Base-by-base conservation (phyloP, 192 early-diverging fungal species). In the Glomus cerebriforme region DNA sequence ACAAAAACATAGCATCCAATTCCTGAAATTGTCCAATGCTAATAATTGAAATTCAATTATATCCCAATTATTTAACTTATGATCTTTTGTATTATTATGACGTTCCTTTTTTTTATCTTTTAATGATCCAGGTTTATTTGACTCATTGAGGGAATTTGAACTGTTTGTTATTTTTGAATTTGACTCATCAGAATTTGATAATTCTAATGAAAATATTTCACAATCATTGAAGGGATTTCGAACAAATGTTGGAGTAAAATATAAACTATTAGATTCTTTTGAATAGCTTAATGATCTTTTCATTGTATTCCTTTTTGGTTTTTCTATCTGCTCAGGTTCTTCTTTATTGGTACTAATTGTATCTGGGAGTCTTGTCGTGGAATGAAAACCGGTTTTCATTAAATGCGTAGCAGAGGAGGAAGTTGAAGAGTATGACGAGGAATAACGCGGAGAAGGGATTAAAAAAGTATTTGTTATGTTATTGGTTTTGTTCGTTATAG, bases 1-100 rank as follows among this genome's bases (percentile, higher is more conserved):
- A 59, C 90, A 92, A 83, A 94, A 92, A 75, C 92, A 88, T 29
- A 93, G 79, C 60, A 92, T 84, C 93, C 93, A 94, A 68, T 90
- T 86, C 13, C 88, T 83, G 77, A 90, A 87, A 59, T 80, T 81
- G 29, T 79, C 81, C 22, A 90, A 85, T 8, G 84, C 83, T 8
- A 80, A 29, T 76, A 83, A 80, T 43, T 43, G 39, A 10, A 43
- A 43, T 59, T 83, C 82, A 77, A 83, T 79, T 39, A 82, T 81
- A 59, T 83, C 80, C 82, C 84, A 83, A 34, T 78, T 81, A 32
- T 78, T 81, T 22, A 72, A 72, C n/a, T 65, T 7, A 65, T 65
- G 27, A 13, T 65, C 31, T 35, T 68, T 68, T n/a, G 31, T 68
- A 68, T 68, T 4, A 37, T 39, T 6, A 29, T 37, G 3, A 7